A percentile compares a stretch with the other conserved stretches of the same genome.
phyloP scores from a whole-genome alignment of 192 early-diverging fungal species.

The Rhizophagus clarus region DNA sequence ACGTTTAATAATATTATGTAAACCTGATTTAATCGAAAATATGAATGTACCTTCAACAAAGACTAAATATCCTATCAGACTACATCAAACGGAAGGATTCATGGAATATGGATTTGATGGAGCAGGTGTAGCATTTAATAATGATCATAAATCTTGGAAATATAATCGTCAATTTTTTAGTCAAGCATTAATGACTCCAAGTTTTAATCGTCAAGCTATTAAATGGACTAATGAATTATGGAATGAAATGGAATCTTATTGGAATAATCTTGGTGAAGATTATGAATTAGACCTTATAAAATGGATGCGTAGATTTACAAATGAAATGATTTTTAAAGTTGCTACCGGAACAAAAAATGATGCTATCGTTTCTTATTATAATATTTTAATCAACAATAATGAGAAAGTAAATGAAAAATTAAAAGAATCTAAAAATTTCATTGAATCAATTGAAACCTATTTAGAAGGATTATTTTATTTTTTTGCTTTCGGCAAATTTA shows the following conservation, averaged over 20 bases:
- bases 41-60: background rate
- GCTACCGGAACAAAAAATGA: background rate
- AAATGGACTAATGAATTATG: background rate
- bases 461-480: background rate
- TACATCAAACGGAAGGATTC: background rate
- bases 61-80: background rate
- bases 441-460: background rate
- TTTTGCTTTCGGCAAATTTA: background rate
- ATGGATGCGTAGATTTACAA: constrained; percentile 10
- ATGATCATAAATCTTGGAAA: background rate
- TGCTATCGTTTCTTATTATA: background rate
- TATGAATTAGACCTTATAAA: background rate
- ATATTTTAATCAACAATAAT: background rate
- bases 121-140: background rate
- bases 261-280: background rate
- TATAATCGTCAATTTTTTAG: constrained; percentile 10
- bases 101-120: background rate
- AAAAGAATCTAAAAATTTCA: background rate
- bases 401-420: background rate
- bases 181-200: background rate
- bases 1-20: background rate
- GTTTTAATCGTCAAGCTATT: background rate
- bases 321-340: background rate
- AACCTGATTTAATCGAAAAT: background rate
- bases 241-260: background rate